Percentiles rank a stretch among this genome's conserved stretches.
Evolutionary conservation across 169 alveolate genomes (phyloP).

Genomic region (Besnoitia besnoiti): DNA sequence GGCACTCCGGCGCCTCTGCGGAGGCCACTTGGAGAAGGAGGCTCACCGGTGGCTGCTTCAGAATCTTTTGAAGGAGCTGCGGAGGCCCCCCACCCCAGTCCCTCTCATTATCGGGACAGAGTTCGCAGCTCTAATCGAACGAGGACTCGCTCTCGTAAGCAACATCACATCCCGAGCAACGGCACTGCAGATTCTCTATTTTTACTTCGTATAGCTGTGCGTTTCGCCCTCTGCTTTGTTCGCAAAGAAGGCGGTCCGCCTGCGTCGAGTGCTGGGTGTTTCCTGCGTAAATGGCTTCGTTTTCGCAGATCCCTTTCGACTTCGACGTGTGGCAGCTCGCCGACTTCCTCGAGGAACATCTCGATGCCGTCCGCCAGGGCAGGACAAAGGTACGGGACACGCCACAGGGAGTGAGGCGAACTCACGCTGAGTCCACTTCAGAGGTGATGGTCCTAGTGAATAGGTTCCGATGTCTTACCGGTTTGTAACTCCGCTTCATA

Average conservation of each 20-base stretch:
- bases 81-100: constrained; percentile 9
- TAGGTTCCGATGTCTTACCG: too few relatives aligned
- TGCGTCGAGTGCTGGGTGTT: too few relatives aligned
- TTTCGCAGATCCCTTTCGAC: constrained; percentile 24
- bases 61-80: neutral
- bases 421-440: neutral
- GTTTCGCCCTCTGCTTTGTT: too few relatives aligned
- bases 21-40: neutral
- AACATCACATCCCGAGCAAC: too few relatives aligned
- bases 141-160: constrained; percentile 21
- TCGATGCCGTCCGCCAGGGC: constrained; percentile 23
- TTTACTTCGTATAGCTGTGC: too few relatives aligned
- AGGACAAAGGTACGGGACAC: neutral
- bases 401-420: neutral
- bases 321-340: constrained; percentile 43
- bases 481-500: too few relatives aligned
- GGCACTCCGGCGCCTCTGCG: neutral
- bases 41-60: constrained; percentile 18
- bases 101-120: neutral
- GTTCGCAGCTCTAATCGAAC: neutral
- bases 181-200: too few relatives aligned
- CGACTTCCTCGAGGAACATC: constrained; percentile 40
- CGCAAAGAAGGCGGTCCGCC: neutral
- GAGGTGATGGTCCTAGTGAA: too few relatives aligned
- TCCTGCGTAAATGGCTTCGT: too few relatives aligned